A percentile compares a stretch with the other conserved stretches of the same genome.
These are phyloP conservation scores for Mycosarcoma maydis DNA, from an alignment of 1,284 basidiomycete genomes.

Conservation along the genomic window DNA sequence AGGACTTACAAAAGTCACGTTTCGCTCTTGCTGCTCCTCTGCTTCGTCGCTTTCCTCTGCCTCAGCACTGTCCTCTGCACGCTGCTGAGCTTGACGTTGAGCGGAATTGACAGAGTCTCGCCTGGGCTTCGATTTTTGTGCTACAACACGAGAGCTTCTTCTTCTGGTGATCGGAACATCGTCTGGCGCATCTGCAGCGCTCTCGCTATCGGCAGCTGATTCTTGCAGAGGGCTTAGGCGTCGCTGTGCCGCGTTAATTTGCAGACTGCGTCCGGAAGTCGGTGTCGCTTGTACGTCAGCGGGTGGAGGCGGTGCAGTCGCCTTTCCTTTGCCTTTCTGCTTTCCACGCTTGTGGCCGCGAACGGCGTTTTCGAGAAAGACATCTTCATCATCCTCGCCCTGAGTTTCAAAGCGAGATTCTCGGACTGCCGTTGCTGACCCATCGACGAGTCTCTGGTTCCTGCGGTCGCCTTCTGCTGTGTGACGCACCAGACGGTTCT, in stretches of 20 bases:
- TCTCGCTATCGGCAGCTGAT: background rate
- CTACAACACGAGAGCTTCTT: conserved; percentile 8
- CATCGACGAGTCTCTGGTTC: conserved; percentile 26
- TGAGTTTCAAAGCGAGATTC: conserved; percentile 48
- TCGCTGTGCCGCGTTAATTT: conserved; percentile 9
- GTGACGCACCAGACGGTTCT: conserved; percentile 35
- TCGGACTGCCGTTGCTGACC: conserved; percentile 21
- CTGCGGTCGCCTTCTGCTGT: background rate
- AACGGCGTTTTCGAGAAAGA: conserved; percentile 32
- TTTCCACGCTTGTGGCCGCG: conserved; percentile 1
- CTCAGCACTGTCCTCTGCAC: background rate
- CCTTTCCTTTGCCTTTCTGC: conserved; percentile 18
- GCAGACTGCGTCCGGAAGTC: conserved; percentile 22
- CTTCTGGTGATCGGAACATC: conserved; percentile 23
- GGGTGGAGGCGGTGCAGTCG: background rate
- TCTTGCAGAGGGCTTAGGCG: background rate
- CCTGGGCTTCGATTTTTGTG: conserved; percentile 20
- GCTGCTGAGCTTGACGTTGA: conserved; percentile 13
- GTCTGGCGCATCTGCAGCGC: background rate
- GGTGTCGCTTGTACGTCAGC: conserved; percentile 8
- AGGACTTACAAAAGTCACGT: background rate
- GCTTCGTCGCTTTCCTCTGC: background rate
- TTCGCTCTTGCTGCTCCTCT: background rate
- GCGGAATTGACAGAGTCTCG: conserved; percentile 23
- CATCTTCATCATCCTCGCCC: conserved; percentile 46